Percentiles rank a stretch among this genome's conserved stretches.
These are phyloP conservation scores for Nicotiana otophora DNA, from an alignment of 257 asterid species.

Conservation along the genomic window DNA sequence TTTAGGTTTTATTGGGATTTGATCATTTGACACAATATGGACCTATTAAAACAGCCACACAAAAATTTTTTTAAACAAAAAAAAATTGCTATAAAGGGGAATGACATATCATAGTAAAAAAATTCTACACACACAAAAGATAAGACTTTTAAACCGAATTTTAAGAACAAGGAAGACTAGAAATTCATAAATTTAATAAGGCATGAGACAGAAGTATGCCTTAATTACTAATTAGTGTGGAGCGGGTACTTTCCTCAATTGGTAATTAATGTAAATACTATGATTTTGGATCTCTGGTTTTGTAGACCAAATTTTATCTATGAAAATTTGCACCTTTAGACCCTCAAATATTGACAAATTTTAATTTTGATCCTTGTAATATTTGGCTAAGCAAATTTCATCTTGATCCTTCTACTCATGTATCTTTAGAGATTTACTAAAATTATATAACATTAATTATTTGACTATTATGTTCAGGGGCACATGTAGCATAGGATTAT, in stretches of 20 bases:
- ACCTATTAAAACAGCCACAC: background rate
- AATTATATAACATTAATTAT: too few species aligned
- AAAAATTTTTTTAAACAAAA: background rate
- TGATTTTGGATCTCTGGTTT: background rate
- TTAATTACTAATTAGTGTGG: background rate
- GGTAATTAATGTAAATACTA: background rate
- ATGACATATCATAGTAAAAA: background rate
- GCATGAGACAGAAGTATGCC: background rate
- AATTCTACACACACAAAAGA: too few species aligned
- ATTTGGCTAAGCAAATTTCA: too few species aligned
- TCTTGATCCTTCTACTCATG: too few species aligned
- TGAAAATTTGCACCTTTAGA: too few species aligned
- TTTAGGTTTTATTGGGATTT: background rate
- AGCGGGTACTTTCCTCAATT: background rate
- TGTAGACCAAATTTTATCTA: too few species aligned
- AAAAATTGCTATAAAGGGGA: background rate
- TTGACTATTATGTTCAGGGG: too few species aligned
- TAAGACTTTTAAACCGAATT: background rate
- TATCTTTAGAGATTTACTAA: too few species aligned
- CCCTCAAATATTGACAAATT: too few species aligned
- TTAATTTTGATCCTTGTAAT: too few species aligned
- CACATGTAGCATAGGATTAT: too few species aligned
- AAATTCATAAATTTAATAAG: background rate
- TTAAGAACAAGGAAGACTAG: background rate
- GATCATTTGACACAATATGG: background rate